These are phyloP conservation scores for Cladosporium velox DNA, from an alignment of 2,329 filamentous ascomycete species.

Conservation along the genomic window DNA sequence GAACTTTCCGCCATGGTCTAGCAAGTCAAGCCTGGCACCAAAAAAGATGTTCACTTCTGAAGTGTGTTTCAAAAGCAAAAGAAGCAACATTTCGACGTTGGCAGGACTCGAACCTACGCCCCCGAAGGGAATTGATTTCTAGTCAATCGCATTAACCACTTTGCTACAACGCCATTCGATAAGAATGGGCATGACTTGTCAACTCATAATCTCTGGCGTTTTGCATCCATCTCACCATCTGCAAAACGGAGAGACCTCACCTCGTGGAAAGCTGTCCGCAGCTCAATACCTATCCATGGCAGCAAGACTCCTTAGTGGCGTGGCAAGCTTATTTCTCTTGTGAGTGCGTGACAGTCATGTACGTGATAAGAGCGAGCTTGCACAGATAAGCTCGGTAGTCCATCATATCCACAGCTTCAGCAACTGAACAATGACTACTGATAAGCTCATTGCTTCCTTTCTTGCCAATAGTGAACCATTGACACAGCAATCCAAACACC, in stretches of 20 bases:
- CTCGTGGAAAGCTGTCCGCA: not conserved
- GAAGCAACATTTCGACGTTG: conserved; percentile 14
- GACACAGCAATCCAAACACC: not conserved
- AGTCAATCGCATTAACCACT: conserved; percentile 27
- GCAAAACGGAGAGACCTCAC: not conserved
- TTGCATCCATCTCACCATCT: not conserved
- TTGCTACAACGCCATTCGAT: conserved; percentile 24
- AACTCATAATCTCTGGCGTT: not conserved
- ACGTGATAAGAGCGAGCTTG: not conserved
- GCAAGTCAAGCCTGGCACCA: not conserved
- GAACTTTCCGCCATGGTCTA: not conserved
- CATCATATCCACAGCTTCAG: not conserved
- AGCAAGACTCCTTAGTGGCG: not conserved
- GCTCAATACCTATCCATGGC: not conserved
- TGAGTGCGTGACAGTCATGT: not conserved
- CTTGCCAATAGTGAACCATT: not conserved
- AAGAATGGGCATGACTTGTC: not conserved
- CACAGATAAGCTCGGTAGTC: not conserved
- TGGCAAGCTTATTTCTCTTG: not conserved
- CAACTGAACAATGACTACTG: not conserved
- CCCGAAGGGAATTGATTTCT: conserved; percentile 27
- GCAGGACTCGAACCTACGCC: conserved; percentile 26
- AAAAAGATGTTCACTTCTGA: not conserved
- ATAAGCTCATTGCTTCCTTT: not conserved
- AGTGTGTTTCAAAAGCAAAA: not conserved